Evolutionary conservation across 2,329 filamentous ascomycete species (phyloP), one percentile per base, ranked within the genome.

Genomic region (Sporothrix globosa): DNA sequence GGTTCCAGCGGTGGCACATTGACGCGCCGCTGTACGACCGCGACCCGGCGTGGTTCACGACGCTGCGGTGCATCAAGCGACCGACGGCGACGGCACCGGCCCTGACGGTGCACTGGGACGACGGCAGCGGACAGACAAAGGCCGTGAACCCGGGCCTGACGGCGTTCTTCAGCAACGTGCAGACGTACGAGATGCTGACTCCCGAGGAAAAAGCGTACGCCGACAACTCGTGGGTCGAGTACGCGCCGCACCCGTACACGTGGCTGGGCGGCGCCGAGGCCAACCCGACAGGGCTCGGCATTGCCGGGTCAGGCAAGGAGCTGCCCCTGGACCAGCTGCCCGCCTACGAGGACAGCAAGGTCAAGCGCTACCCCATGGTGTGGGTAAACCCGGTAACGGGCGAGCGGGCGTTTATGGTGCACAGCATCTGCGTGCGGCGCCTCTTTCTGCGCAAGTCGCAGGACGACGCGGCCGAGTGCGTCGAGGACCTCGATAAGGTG

Each of bases 1-100:
- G 82, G 21, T 84, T 84, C 71, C 82, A 84, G 61, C 76, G 81
- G 34, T 84, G 82, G 82, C 82, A 84, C 71, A 82, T 84, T n/a
- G 82, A 84, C 71, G 83, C 81, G 9, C 81, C 82, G 1, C 76
- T 83, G 76, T 82, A 68, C 76, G 80, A 30, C 78, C 79, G 70
- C 73, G 79, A 56, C 69, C 82, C 56, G 71, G 76, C 24, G 74
- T 80, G 68, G 70, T 77, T 50, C 74, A 77, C 73, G 73, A 74
- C 58, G 79, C 76, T 46, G 80, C 79, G 17, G 71, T 82, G 3
- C 78, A 76, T 74, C 80, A 82, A 72, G 79, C 81, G 79, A 13
- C 82, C 27, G 27, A 30, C 27, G 27, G 27, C 82, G 2, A 61
- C 19, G 3, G 77, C 75, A 7, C 34, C 82, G 6, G 78, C 76